phyloP scores from a whole-genome alignment of 78 protist species.

The Speleostelium caveatum region DNA sequence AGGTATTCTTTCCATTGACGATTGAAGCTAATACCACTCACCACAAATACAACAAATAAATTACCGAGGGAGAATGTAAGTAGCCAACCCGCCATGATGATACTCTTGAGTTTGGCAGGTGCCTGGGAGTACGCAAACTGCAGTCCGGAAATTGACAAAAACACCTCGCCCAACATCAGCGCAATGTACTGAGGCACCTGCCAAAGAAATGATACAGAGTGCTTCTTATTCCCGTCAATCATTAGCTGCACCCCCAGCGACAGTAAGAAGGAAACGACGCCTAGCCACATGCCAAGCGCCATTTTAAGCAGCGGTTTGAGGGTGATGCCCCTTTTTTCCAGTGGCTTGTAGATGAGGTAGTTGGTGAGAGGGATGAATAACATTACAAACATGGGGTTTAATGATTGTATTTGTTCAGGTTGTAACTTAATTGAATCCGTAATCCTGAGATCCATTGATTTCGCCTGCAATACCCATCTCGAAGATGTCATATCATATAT shows the following conservation, averaged over 20 bases:
- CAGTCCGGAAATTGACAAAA: constrained; percentile 86
- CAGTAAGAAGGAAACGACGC: constrained; percentile 77
- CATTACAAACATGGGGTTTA: constrained; percentile 81
- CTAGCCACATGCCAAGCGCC: constrained; percentile 83
- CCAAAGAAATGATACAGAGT: neutral
- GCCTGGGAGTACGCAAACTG: constrained; percentile 89
- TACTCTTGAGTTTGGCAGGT: constrained; percentile 87
- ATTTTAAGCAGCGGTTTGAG: constrained; percentile 76
- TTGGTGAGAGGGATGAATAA: constrained; percentile 79
- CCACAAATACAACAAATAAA: constrained; percentile 77
- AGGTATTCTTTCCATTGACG: constrained; percentile 39
- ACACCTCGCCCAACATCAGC: constrained; percentile 77
- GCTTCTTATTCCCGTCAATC: constrained; percentile 45
- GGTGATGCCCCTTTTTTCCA: constrained; percentile 16
- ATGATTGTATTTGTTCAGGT: constrained; percentile 84
- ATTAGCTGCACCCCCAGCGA: constrained; percentile 69
- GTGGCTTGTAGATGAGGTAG: constrained; percentile 54
- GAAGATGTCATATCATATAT: constrained; percentile 78
- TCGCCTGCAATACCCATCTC: constrained; percentile 79
- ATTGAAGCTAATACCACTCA: neutral
- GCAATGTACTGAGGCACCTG: constrained; percentile 80
- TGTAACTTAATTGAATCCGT: neutral
- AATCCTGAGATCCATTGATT: constrained; percentile 23
- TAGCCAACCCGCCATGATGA: constrained; percentile 72
- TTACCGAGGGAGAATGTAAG: constrained; percentile 83